Percentiles rank a stretch among this genome's conserved stretches.
phyloP scores from a whole-genome alignment of 768 basidiomycete genomes.

The Calocera viscosa region DNA sequence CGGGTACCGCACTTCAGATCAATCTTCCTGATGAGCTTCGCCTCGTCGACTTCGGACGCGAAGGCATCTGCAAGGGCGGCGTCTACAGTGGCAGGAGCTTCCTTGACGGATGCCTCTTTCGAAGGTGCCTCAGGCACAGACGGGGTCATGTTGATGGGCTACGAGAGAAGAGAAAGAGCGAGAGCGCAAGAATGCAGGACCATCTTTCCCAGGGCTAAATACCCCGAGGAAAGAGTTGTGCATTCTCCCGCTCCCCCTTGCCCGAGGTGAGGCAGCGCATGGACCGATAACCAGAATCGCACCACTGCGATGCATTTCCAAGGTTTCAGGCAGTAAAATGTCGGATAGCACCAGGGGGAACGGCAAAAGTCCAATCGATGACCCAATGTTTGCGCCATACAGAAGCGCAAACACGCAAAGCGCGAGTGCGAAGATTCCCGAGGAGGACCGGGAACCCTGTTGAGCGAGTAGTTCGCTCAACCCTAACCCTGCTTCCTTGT shows the following conservation, averaged over 20 bases:
- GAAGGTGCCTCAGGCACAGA: not conserved
- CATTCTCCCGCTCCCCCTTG: not conserved
- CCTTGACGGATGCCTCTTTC: not conserved
- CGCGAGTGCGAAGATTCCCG: not conserved
- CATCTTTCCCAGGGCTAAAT: not conserved
- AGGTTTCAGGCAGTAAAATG: not conserved
- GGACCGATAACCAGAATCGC: not conserved
- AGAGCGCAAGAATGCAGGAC: not conserved
- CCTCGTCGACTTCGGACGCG: slow-evolving; percentile 16
- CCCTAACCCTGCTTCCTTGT: not conserved
- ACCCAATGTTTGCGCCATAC: not conserved
- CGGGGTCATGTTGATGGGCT: not conserved
- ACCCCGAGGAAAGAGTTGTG: not conserved
- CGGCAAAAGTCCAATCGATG: not conserved
- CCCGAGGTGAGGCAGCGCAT: not conserved
- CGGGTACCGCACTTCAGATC: slow-evolving; percentile 20
- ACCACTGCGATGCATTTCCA: not conserved
- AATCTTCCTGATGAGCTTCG: slow-evolving; percentile 26
- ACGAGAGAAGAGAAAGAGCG: not conserved
- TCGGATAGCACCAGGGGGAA: not conserved
- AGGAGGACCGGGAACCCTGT: not conserved
- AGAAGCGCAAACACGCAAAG: slow-evolving; percentile 1
- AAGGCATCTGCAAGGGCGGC: not conserved
- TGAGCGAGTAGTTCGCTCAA: not conserved
- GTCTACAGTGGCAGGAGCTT: not conserved